Evolutionary conservation across 352 stramenopile genomes (phyloP), one percentile per base, ranked within the genome.

Genomic region (Pythium vanterpoolii): DNA sequence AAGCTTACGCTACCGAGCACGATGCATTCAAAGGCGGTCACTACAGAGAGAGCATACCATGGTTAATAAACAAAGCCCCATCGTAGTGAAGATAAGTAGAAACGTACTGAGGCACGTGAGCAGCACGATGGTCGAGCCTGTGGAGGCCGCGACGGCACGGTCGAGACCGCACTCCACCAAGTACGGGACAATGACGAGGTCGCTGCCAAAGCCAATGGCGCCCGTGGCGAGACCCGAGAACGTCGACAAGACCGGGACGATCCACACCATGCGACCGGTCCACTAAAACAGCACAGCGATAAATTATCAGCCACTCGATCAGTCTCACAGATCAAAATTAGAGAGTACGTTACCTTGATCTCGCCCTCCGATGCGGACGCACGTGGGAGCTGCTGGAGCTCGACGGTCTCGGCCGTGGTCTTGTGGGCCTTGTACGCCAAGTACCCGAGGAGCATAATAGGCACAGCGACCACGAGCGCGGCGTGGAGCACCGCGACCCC

Each of bases 371-470:
- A 31, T 4, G 34, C 28, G 7, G 34, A n/a, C 7, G 43, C 60
- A 36, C 60, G 60, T 19, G 60, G 60, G 14, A 68, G 34, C 33
- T 68, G 60, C 46, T 68, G 60, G n/a, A 31, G 27, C 39, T 68
- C 60, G 24, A 47, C 61, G 10, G 60, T 49, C 30, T 57, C 52
- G 16, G 58, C 31, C 3, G 51, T 61, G n/a, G 36, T 53, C 52
- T 62, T 52, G 60, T 62, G 45, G 30, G 60, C 49, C 60, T 68
- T 68, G 60, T 62, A 68, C 1, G 52, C 60, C 28, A 68, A 31
- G 60, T 68, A 68, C 5, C 57, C 21, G 16, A 68, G 60, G 36
- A 68, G 47, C 44, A 68, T 46, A 6, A 68, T 18, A 4, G 60
- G 60, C 21, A 68, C 60, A 24, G 45, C 51, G 36, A 68, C 53